Evolutionary conservation across 2,329 filamentous ascomycete species (phyloP).

Genomic region (Aspergillus luchuensis): DNA sequence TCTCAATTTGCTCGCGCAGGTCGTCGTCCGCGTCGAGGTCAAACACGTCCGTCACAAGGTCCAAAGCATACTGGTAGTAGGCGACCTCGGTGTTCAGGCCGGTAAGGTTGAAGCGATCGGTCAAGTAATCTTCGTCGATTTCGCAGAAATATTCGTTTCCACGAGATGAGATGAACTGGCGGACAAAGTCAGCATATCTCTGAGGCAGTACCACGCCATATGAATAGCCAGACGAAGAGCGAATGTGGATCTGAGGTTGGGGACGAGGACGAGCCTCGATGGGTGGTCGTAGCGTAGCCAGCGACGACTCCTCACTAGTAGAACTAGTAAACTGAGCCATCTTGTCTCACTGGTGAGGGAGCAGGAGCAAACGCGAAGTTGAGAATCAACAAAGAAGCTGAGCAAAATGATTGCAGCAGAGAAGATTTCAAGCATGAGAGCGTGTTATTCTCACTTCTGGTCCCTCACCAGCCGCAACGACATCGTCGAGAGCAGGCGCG

Average conservation of each 20-base stretch:
- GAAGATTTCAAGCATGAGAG: background rate
- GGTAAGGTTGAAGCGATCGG: slow-evolving; percentile 96
- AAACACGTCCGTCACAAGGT: slow-evolving; percentile 96
- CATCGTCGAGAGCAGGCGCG: slow-evolving; percentile 8
- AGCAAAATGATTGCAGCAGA: background rate
- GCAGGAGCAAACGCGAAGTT: background rate
- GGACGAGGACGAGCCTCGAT: background rate
- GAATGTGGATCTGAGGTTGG: background rate
- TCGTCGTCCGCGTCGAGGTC: slow-evolving; percentile 98
- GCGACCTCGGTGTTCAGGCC: slow-evolving; percentile 96
- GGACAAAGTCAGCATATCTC: slow-evolving; percentile 14
- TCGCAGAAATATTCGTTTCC: slow-evolving; percentile 99
- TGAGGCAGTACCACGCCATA: slow-evolving; percentile 6
- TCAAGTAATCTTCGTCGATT: slow-evolving; percentile 98
- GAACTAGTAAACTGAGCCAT: background rate
- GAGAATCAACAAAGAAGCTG: background rate
- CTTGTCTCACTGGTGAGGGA: background rate
- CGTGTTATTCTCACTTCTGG: background rate
- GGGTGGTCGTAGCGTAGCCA: background rate
- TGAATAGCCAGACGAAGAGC: slow-evolving; percentile 1
- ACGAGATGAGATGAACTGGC: slow-evolving; percentile 91
- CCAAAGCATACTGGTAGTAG: slow-evolving; percentile 98
- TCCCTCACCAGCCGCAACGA: slow-evolving; percentile 12
- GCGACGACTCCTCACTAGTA: background rate
- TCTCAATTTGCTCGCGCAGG: slow-evolving; percentile 97